Conservation (phyloP, 495 filamentous ascomycete genomes). For the Aspergillus saccharolyticus region DNA sequence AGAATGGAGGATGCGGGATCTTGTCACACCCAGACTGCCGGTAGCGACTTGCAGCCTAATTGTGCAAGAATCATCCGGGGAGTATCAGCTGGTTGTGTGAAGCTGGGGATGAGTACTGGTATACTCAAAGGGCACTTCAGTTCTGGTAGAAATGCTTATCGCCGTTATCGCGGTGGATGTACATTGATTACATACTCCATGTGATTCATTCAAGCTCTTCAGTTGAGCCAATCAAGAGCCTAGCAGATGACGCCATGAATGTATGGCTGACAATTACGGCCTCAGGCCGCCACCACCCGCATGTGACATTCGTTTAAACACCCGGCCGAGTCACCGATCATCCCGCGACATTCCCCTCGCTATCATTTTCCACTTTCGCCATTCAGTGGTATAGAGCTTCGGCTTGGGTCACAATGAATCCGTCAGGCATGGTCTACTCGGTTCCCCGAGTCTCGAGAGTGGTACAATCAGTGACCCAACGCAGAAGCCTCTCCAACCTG, state of each 20-base stretch:
- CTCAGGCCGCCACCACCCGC: constrained; percentile 21
- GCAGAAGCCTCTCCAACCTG: constrained; percentile 9
- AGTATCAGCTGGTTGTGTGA: too few relatives aligned
- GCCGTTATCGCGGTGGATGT: not conserved
- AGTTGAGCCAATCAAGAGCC: constrained; percentile 15
- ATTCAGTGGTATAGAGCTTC: not conserved
- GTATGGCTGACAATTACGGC: constrained; percentile 3
- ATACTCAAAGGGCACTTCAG: too few relatives aligned
- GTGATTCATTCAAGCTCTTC: not conserved
- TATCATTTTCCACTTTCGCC: not conserved
- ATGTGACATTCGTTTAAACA: not conserved
- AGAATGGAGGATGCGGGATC: not conserved
- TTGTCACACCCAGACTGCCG: not conserved
- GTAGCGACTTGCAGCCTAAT: not conserved
- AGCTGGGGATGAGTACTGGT: too few relatives aligned
- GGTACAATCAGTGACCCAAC: constrained; percentile 16
- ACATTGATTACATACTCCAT: not conserved
- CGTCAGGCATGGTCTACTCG: constrained; percentile 21
- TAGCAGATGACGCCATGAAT: constrained; percentile 21
- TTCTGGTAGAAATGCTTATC: too few relatives aligned
- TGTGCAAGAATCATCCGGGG: not conserved
- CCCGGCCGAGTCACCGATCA: not conserved
- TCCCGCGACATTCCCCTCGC: not conserved
- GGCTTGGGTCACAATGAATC: not conserved
- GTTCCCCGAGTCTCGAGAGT: constrained; percentile 21